Base-by-base conservation (phyloP, 2,329 filamentous ascomycete genomes). In the Ophiostoma novo-ulmi region DNA sequence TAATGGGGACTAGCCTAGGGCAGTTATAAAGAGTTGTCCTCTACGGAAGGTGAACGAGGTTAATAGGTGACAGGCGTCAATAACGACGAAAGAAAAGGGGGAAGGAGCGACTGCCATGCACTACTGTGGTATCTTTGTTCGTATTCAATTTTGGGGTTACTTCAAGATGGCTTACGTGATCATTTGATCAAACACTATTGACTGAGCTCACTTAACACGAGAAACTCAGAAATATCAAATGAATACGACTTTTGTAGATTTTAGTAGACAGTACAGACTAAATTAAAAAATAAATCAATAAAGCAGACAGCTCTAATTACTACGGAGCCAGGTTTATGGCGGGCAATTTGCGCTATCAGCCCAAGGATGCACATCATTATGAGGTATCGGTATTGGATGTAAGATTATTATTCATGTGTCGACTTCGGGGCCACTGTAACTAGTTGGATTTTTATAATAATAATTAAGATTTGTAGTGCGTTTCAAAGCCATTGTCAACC, bases 1-100 rank as follows among this genome's bases (percentile, higher is more conserved):
- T n/a, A 61, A 71, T 44, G 20, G 22, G 67, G 67, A 39, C 38
- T 71, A 69, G 70, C 67, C 61, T 65, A 70, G 69, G 69, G 69
- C 65, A 68, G 64, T 64, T 64, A 26, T 11, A 58, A 36, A 64
- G 61, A 38, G 69, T 26, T 70, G 69, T 70, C 63, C 48, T 36
- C 64, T 67, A 36, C 55, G n/a, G 8, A 3, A n/a, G 8, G 11
- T 35, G 26, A 48, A 11, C 17, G n/a, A 55, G 48, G 14, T 17
- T 61, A 0, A 11, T 14, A 11, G 31, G 2, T 31, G 61, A 20
- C 35, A 64, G 61, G 61, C 61, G 61, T 35, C 31, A 36, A 64
- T 64, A 17, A 38, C 31, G 61, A 36, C 61, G 17, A 36, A 17
- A 64, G 52, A 58, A 58, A 58, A 58, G 52, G 52, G 52, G 52